Base-by-base conservation (phyloP, 148 eudicot species). In the Rhododendron vialii region DNA sequence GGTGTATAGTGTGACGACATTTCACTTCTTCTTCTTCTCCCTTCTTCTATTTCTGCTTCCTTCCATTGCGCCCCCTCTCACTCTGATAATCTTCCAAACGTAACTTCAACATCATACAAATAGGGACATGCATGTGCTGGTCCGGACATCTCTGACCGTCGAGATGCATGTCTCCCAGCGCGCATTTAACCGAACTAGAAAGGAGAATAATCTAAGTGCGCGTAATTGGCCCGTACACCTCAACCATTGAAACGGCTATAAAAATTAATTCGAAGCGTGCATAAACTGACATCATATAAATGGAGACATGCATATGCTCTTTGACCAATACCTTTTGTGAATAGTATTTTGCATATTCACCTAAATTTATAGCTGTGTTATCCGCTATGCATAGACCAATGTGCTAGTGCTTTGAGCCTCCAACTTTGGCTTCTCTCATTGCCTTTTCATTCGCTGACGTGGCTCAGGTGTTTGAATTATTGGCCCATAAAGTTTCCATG, bases 381-480 rank as follows among this genome's bases (percentile, higher is more conserved):
- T 33, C 36, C 38, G 53, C 18, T 41, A 11, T 73, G 36, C 2
- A 50, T 71, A 71, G 79, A 73, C 57, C 41, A 24, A 30, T 83
- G 30, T 17, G 65, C 57, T 74, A 86, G 35, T 84, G 86, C 84
- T 87, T 84, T 80, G 86, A 83, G 81, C 82, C 36, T 80, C 83
- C 84, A 83, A 59, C 78, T 86, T 89, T 81, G 89, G 84, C 88
- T 87, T 83, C 69, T 67, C 38, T 78, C 79, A 41, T n/a, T 41
- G 45, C 67, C 84, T 53, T 73, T 80, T 59, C n/a, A 78, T 26
- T 67, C 76, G 87, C 82, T 85, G 65, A 86, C 82, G 81, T 83
- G 88, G 61, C 87, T 86, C 87, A 82, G 89, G 89, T 84, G 90
- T 57, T 88, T 88, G 92, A 86, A 90, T 86, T 90, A 88, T 90